These are phyloP conservation scores for Oidiodendron maius DNA, from an alignment of 495 filamentous ascomycete genomes.

Conservation along the genomic window DNA sequence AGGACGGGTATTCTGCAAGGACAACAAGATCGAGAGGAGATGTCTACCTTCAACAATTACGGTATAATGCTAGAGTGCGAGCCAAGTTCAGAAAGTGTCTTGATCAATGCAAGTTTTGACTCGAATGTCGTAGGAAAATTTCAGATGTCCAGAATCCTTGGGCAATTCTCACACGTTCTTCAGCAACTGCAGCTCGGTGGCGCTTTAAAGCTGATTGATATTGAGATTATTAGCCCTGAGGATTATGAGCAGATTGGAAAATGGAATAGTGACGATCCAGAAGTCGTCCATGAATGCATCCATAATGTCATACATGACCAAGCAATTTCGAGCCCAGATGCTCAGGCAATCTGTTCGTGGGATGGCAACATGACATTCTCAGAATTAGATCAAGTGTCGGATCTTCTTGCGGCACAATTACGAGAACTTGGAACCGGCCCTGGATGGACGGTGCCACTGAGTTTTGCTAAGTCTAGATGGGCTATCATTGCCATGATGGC, in stretches of 20 bases:
- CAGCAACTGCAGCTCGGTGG: background rate
- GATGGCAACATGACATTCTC: constrained; percentile 29
- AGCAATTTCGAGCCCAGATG: background rate
- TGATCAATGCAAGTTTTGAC: background rate
- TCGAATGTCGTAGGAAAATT: background rate
- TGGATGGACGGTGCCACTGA: constrained; percentile 3
- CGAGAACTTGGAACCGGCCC: background rate
- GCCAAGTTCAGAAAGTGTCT: background rate
- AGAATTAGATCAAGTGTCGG: background rate
- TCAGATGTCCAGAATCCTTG: background rate
- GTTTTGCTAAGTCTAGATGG: constrained; percentile 39
- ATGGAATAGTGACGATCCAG: background rate
- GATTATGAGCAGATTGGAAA: background rate
- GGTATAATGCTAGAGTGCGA: background rate
- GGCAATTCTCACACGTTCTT: background rate
- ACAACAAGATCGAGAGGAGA: background rate
- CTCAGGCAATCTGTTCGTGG: constrained; percentile 16
- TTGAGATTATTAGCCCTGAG: background rate
- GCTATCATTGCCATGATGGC: constrained; percentile 31
- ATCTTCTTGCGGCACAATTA: background rate
- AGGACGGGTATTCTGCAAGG: background rate
- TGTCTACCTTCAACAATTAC: background rate
- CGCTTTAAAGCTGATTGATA: background rate
- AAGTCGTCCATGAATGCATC: background rate
- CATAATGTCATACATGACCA: background rate